Conservation (phyloP, 2,329 filamentous ascomycete genomes). For the Fusarium sp. region DNA sequence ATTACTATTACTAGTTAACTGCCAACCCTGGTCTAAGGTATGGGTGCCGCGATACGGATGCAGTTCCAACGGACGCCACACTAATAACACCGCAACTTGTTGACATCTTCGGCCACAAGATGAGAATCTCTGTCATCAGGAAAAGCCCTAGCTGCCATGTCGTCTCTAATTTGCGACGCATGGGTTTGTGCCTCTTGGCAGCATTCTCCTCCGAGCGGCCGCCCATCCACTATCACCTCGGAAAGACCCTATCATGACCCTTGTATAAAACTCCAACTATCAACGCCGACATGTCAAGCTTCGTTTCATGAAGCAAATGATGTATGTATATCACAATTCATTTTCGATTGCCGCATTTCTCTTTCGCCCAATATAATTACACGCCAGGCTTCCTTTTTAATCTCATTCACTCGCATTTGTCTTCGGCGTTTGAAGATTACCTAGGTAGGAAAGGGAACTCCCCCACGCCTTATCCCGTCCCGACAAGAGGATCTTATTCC, state of each 20-base stretch:
- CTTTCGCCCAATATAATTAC: conserved; percentile 14
- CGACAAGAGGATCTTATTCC: conserved; percentile 2
- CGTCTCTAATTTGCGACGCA: conserved; percentile 16
- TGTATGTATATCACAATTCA: conserved; percentile 6
- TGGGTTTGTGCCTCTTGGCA: conserved; percentile 13
- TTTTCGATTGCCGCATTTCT: conserved; percentile 22
- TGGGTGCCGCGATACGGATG: not conserved
- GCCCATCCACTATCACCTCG: conserved; percentile 22
- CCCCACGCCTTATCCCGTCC: not conserved
- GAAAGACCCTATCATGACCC: conserved; percentile 19
- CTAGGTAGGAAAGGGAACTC: not conserved
- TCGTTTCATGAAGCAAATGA: conserved; percentile 4
- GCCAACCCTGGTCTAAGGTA: too few species aligned
- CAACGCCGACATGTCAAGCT: conserved; percentile 7
- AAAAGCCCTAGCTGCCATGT: conserved; percentile 3
- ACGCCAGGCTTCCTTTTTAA: conserved; percentile 34
- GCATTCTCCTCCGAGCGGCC: conserved; percentile 31
- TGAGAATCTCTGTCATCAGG: conserved; percentile 33
- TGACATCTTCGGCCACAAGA: conserved; percentile 17
- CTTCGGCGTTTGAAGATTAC: conserved; percentile 6
- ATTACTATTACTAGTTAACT: too few species aligned
- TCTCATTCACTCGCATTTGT: conserved; percentile 22
- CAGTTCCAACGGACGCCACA: not conserved
- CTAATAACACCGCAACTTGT: conserved; percentile 23
- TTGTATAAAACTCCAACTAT: conserved; percentile 29